Evolutionary conservation across 1,284 basidiomycete genomes (phyloP).

Genomic region (Apiotrichum laibachii): DNA sequence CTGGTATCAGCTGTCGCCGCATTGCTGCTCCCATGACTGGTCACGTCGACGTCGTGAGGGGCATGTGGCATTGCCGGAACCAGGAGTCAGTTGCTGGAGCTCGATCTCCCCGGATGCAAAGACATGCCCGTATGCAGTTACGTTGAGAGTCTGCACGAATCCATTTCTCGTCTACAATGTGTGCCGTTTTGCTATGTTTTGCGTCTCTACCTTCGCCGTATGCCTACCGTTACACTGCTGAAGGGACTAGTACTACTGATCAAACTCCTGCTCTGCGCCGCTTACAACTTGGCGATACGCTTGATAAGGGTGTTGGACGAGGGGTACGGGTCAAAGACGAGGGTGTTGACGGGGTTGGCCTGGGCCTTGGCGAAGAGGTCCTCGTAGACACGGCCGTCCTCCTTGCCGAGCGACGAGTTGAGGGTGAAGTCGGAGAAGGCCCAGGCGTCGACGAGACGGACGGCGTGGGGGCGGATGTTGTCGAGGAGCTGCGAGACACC

Average conservation of each 20-base stretch:
- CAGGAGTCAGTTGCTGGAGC: too few relatives aligned
- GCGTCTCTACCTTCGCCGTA: neutral
- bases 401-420: conserved; percentile 58
- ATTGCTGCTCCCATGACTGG: too few relatives aligned
- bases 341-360: conserved; percentile 24
- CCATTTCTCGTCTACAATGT: neutral
- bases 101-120: too few relatives aligned
- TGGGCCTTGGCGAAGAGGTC: conserved; percentile 52
- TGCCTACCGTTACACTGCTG: neutral
- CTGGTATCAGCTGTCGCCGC: too few relatives aligned
- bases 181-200: neutral
- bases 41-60: too few relatives aligned
- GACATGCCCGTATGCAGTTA: too few relatives aligned
- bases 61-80: too few relatives aligned
- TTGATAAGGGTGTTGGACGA: conserved; percentile 16
- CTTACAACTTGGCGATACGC: conserved; percentile 22
- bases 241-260: neutral
- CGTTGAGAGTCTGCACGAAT: neutral
- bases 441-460: conserved; percentile 57
- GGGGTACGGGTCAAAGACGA: conserved; percentile 23
- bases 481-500: conserved; percentile 14
- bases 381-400: conserved; percentile 54
- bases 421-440: conserved; percentile 57
- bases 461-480: conserved; percentile 23
- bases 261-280: neutral